These are phyloP conservation scores for Phytophthora europaea DNA, from an alignment of 352 stramenopile species.

Conservation along the genomic window DNA sequence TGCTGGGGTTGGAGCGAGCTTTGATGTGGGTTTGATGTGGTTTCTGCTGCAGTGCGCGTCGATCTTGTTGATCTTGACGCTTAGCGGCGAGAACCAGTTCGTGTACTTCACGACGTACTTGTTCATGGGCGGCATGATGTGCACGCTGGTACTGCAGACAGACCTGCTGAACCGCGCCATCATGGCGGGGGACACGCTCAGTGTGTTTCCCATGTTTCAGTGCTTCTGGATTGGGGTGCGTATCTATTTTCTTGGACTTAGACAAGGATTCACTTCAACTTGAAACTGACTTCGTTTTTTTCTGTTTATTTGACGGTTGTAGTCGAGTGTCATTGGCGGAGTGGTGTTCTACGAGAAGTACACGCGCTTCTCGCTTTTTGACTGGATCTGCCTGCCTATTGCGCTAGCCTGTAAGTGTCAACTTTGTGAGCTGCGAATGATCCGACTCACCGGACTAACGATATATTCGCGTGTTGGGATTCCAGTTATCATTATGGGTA, in stretches of 20 bases:
- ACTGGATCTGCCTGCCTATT: slow-evolving; percentile 86
- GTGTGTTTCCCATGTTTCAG: slow-evolving; percentile 90
- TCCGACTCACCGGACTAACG: slow-evolving; percentile 2
- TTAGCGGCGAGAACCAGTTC: slow-evolving; percentile 88
- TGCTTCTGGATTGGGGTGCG: slow-evolving; percentile 90
- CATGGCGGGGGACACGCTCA: slow-evolving; percentile 87
- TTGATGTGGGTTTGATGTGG: slow-evolving; percentile 11
- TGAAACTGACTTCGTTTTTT: slow-evolving; percentile 17
- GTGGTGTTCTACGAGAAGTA: slow-evolving; percentile 92
- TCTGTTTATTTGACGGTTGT: slow-evolving; percentile 12
- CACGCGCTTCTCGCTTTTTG: slow-evolving; percentile 75
- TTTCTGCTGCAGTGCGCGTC: slow-evolving; percentile 64
- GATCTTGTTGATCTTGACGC: slow-evolving; percentile 81
- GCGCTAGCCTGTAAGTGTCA: slow-evolving; percentile 70
- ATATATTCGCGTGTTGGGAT: not conserved
- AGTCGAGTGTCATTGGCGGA: slow-evolving; percentile 87
- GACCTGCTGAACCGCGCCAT: slow-evolving; percentile 87
- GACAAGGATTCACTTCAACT: not conserved
- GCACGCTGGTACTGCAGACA: slow-evolving; percentile 85
- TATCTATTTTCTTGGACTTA: slow-evolving; percentile 16
- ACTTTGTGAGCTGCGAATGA: not conserved
- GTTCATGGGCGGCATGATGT: slow-evolving; percentile 86
- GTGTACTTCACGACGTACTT: slow-evolving; percentile 88
- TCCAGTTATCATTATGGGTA: slow-evolving; percentile 86
- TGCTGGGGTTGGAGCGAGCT: slow-evolving; percentile 28